Base-by-base conservation (phyloP, 441 rosid genomes). In the Gossypium gossypioides region DNA sequence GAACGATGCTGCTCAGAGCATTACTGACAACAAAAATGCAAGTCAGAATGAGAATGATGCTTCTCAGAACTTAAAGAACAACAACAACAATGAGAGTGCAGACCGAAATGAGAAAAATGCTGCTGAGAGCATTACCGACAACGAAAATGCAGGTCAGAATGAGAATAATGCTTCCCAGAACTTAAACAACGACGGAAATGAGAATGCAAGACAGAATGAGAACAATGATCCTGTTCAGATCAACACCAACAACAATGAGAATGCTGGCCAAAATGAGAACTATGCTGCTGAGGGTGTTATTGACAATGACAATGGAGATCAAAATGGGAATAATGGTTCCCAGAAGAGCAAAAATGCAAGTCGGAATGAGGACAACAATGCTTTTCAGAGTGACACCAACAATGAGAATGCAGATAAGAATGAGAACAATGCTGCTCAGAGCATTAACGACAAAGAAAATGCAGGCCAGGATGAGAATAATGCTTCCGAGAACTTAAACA, bases 41-140 rank as follows among this genome's bases (percentile, higher is more conserved):
- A 10, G 24, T 73, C 50, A 72, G 60, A 70, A 70, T 70, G 73
- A 22, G 51, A 70, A 6, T 16, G 46, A n/a, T 61, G n/a, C 66
- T 42, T 37, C 4, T 71, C 16, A 46, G 44, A 60, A 24, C 58
- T 34, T 34, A 34, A 59, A 59, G 29, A 60, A 42, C 15, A 29
- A 27, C 44, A 46, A 46, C 60, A 54, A 57, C 18, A 13, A 55
- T 37, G 73, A 29, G 9, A 56, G 7, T 59, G 40, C 46, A 2
- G 15, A 5, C 18, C 54, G 21, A 7, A 42, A 21, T 42, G 52
- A 42, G 16, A 65, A 37, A 0, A 54, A 18, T 32, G 29, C 32
- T n/a, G 4, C 50, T 22, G 10, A 71, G 74, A 58, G 21, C 24
- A 13, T 21, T 9, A 55, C 4, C 29, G 22, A 52, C 57, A 52